phyloP scores from a whole-genome alignment of 2,329 filamentous ascomycete species.

The Fusarium oxysporum region DNA sequence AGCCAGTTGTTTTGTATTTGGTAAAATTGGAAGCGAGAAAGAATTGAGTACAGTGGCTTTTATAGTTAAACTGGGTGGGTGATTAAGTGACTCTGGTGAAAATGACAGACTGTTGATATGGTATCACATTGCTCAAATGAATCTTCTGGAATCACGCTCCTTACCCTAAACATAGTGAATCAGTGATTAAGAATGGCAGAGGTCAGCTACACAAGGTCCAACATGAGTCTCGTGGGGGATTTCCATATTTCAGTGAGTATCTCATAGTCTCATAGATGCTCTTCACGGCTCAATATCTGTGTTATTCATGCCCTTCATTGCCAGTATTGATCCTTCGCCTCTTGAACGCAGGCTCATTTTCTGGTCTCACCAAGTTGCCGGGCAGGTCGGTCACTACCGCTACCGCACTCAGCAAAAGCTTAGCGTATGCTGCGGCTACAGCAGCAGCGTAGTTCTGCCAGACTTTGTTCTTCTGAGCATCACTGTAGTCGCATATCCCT shows the following conservation, averaged over 20 bases:
- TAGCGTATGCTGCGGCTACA: neutral
- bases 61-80: neutral
- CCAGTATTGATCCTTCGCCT: neutral
- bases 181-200: neutral
- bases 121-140: rapidly evolving
- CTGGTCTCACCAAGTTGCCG: rapidly evolving
- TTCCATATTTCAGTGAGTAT: neutral
- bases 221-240: rapidly evolving
- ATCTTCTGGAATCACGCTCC: rapidly evolving
- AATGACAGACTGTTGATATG: neutral
- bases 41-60: neutral
- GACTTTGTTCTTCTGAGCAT: neutral
- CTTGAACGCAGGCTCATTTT: neutral
- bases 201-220: rapidly evolving
- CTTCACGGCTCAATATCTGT: too few relatives aligned
- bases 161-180: neutral
- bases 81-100: neutral
- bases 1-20: neutral
- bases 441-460: neutral
- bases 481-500: neutral
- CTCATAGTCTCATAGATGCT: rapidly evolving
- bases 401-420: neutral
- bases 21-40: neutral
- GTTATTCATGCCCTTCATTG: rapidly evolving
- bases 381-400: neutral